These are phyloP conservation scores for Martiniozyma asiatica DNA, from an alignment of 1,139 yeast genomes.

Conservation along the genomic window DNA sequence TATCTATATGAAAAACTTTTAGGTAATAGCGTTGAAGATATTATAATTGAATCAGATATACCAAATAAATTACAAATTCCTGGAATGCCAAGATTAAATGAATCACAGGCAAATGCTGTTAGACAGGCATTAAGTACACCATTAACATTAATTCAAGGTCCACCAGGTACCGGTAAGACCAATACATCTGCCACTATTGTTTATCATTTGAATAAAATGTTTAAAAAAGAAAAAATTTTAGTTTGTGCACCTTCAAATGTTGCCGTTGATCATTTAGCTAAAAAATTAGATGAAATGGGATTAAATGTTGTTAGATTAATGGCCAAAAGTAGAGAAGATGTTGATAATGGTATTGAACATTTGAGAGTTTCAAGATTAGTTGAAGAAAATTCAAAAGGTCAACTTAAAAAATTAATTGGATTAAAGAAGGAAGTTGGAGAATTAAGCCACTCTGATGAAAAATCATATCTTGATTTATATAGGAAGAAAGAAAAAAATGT, in stretches of 20 bases:
- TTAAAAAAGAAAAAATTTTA: conserved; percentile 41
- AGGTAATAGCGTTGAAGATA: conserved; percentile 67
- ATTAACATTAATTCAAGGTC: conserved; percentile 57
- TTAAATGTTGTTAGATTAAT: conserved; percentile 65
- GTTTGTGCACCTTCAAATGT: conserved; percentile 96
- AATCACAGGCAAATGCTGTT: conserved; percentile 73
- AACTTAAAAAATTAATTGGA: conserved; percentile 44
- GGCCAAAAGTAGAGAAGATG: conserved; percentile 73
- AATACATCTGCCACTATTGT: conserved; percentile 87
- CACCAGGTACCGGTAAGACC: conserved; percentile 92
- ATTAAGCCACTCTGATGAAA: conserved; percentile 43
- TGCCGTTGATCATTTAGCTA: conserved; percentile 86
- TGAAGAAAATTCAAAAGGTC: conserved; percentile 35
- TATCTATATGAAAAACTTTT: conserved; percentile 68
- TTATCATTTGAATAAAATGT: conserved; percentile 56
- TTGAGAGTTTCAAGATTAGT: conserved; percentile 43
- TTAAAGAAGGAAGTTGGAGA: conserved; percentile 63
- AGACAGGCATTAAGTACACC: conserved; percentile 51
- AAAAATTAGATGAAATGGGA: conserved; percentile 54
- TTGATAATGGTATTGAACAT: conserved; percentile 48
- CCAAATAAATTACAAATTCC: conserved; percentile 59
- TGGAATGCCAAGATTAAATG: conserved; percentile 57
- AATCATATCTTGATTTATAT: conserved; percentile 29
- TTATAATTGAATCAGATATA: conserved; percentile 45
- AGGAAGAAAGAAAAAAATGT: conserved; percentile 38